Conservation (phyloP, 2,329 filamentous ascomycete genomes). For the Diaporthe caulivora region DNA sequence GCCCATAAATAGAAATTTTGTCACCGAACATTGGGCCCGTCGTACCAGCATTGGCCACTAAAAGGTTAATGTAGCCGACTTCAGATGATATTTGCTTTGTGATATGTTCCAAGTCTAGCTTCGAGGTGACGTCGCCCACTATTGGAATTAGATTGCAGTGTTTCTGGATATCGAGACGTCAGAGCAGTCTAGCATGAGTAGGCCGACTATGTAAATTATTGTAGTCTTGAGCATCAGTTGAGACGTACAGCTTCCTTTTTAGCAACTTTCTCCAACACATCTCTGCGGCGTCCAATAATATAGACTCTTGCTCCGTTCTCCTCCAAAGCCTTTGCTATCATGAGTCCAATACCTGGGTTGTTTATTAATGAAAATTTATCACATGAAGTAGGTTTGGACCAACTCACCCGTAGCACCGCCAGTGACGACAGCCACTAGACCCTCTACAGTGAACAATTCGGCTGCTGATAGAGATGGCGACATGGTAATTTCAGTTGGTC, state of each 20-base stretch:
- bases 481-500: not conserved
- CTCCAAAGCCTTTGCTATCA: conserved; percentile 34
- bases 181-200: not conserved
- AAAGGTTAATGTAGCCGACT: conserved; percentile 69
- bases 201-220: too few relatives aligned
- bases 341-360: conserved; percentile 43
- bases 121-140: conserved; percentile 48
- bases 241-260: conserved; percentile 32
- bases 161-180: conserved; percentile 39
- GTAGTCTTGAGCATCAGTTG: too few relatives aligned
- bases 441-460: conserved; percentile 34
- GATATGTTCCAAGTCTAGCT: conserved; percentile 66
- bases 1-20: not conserved
- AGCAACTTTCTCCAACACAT: conserved; percentile 53
- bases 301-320: conserved; percentile 57
- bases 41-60: conserved; percentile 68
- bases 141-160: conserved; percentile 46
- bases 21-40: conserved; percentile 11
- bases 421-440: conserved; percentile 37
- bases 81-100: conserved; percentile 64
- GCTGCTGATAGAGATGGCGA: conserved; percentile 26
- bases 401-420: conserved; percentile 36
- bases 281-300: conserved; percentile 56
- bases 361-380: not conserved
- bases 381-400: not conserved